phyloP scores from a whole-genome alignment of 78 protist genomes.

The Creolimax fragrantissima region DNA sequence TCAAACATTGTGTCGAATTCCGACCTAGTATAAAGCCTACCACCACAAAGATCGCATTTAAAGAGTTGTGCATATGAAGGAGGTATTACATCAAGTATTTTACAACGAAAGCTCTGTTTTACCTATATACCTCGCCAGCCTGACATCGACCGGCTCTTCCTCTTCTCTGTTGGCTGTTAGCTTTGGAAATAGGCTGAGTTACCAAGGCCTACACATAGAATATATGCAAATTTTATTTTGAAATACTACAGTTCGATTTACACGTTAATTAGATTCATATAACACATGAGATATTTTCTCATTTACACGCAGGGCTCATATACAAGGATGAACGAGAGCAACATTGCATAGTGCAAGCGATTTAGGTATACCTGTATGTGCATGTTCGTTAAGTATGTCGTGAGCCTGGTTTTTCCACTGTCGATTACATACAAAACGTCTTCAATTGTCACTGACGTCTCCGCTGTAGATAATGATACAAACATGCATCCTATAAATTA shows the following conservation, averaged over 20 bases:
- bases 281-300: not conserved
- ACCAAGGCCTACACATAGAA: too few relatives aligned
- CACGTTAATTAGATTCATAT: too few relatives aligned
- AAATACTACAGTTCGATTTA: too few relatives aligned
- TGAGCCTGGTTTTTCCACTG: conserved; percentile 51
- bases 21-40: not conserved
- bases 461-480: conserved; percentile 44
- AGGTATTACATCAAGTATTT: conserved; percentile 61
- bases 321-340: too few relatives aligned
- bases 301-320: too few relatives aligned
- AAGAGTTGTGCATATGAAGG: conserved; percentile 35
- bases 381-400: conserved; percentile 8
- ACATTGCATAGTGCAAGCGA: too few relatives aligned
- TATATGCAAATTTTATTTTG: too few relatives aligned
- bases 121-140: conserved; percentile 32
- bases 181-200: not conserved
- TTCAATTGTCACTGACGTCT: conserved; percentile 83
- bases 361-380: conserved; percentile 5
- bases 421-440: conserved; percentile 64
- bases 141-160: conserved; percentile 68
- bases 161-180: conserved; percentile 40
- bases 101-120: conserved; percentile 42
- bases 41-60: too few relatives aligned
- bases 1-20: not conserved
- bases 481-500: not conserved